Evolutionary conservation across 139 green algal genomes (phyloP).

Genomic region (Chlamydomonas sp.): DNA sequence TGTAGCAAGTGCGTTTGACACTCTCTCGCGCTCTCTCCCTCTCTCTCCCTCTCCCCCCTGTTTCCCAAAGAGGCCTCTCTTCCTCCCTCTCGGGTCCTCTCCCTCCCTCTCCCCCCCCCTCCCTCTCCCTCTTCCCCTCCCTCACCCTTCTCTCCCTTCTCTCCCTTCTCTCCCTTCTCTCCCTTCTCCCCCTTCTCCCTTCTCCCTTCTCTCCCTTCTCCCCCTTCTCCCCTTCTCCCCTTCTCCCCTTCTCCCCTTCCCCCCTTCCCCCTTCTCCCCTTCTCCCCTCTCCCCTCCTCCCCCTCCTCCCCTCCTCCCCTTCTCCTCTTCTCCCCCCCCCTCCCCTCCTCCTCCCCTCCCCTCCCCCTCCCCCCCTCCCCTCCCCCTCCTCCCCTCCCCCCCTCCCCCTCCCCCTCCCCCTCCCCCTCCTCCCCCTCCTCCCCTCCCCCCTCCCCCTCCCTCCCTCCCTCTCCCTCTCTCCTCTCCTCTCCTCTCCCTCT

Average conservation of each 20-base stretch:
- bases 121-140: background rate
- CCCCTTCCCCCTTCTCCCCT: background rate
- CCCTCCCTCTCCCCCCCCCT: no score
- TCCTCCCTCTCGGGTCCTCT: background rate
- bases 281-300: background rate
- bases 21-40: background rate
- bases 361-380: background rate
- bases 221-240: background rate
- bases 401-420: slow-evolving; percentile 1
- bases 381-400: background rate
- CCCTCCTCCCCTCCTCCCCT: background rate
- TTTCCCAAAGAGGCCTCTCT: background rate
- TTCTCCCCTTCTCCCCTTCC: background rate
- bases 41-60: background rate
- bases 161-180: background rate
- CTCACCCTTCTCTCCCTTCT: background rate
- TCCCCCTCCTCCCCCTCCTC: background rate
- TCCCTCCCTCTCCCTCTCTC: background rate
- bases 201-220: background rate
- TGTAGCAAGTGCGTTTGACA: background rate
- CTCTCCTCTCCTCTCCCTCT: background rate
- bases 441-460: background rate
- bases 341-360: background rate
- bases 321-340: background rate
- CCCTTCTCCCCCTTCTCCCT: background rate